Percentiles rank a stretch among this genome's conserved stretches.
These are phyloP conservation scores for Geranium rotundifolium DNA, from an alignment of 345 rosid species.

Conservation along the genomic window DNA sequence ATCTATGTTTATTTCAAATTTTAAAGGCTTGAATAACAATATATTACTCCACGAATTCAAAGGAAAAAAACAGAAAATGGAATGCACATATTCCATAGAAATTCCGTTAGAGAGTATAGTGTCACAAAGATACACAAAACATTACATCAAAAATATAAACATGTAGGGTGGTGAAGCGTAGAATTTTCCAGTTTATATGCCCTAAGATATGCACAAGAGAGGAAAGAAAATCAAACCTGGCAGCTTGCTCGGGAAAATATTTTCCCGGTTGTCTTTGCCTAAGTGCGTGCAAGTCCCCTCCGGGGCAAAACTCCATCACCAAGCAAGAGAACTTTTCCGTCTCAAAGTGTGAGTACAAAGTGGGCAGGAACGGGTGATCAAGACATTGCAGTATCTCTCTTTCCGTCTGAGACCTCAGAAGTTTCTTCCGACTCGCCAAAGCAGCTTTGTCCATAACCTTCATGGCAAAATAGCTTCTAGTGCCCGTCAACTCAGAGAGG, in stretches of 20 bases:
- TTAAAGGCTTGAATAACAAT: too few species aligned
- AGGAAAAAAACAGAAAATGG: too few species aligned
- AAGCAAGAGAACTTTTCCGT: slow-evolving; percentile 61
- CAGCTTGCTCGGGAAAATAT: slow-evolving; percentile 67
- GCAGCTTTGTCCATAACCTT: slow-evolving; percentile 67
- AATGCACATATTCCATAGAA: too few species aligned
- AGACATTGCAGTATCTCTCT: slow-evolving; percentile 65
- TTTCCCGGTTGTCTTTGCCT: slow-evolving; percentile 69
- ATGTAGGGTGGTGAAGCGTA: too few species aligned
- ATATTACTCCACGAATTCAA: too few species aligned
- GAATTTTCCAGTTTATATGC: too few species aligned
- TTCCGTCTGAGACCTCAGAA: slow-evolving; percentile 67
- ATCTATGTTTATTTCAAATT: too few species aligned
- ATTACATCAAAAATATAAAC: too few species aligned
- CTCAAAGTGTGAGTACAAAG: slow-evolving; percentile 73
- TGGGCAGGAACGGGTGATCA: slow-evolving; percentile 86
- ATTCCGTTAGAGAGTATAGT: too few species aligned
- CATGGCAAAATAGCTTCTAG: slow-evolving; percentile 50
- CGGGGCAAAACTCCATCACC: slow-evolving; percentile 90
- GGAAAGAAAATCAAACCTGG: slow-evolving; percentile 33
- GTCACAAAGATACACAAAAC: too few species aligned
- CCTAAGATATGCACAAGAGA: background rate
- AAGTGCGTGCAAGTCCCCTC: slow-evolving; percentile 69
- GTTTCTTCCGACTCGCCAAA: slow-evolving; percentile 68
- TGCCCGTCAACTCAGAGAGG: slow-evolving; percentile 67